Percentiles rank a stretch among this genome's conserved stretches.
These are phyloP conservation scores for Tetraselmis chui DNA, from an alignment of 139 green algal species.

Conservation along the genomic window DNA sequence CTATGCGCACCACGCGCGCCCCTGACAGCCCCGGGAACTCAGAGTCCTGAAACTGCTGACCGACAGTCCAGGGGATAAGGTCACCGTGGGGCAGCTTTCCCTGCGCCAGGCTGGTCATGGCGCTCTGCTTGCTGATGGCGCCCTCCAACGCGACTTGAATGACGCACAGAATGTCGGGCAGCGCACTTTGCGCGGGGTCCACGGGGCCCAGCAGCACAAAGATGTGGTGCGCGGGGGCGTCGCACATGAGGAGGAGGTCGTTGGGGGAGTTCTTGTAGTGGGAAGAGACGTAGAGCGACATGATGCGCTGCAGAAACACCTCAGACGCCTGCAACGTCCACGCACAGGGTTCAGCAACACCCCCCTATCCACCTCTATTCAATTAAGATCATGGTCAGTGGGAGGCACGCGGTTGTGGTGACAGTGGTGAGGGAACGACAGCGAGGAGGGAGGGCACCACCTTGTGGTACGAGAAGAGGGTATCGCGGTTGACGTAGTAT, in stretches of 20 bases:
- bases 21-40: conserved; percentile 87
- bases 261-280: conserved; percentile 99
- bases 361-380: too few species aligned
- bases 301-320: conserved; percentile 77
- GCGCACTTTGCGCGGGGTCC: conserved; percentile 61
- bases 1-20: conserved; percentile 90
- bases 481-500: conserved; percentile 91
- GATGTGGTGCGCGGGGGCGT: conserved; percentile 94
- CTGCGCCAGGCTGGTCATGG: conserved; percentile 57
- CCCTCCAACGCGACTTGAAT: conserved; percentile 90
- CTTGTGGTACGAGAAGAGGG: conserved; percentile 94
- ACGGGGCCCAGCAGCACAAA: conserved; percentile 92
- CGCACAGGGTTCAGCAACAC: too few species aligned
- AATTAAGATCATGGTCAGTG: too few species aligned
- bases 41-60: conserved; percentile 90
- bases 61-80: conserved; percentile 96
- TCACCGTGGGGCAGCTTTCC: conserved; percentile 87
- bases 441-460: too few species aligned
- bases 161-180: conserved; percentile 91
- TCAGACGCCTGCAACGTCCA: conserved; percentile 39
- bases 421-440: too few species aligned
- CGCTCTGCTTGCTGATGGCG: conserved; percentile 62
- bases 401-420: not conserved
- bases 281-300: conserved; percentile 86
- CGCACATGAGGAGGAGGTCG: conserved; percentile 90